Evolutionary conservation across 768 basidiomycete species (phyloP).

Genomic region (Lentinula lateritia): DNA sequence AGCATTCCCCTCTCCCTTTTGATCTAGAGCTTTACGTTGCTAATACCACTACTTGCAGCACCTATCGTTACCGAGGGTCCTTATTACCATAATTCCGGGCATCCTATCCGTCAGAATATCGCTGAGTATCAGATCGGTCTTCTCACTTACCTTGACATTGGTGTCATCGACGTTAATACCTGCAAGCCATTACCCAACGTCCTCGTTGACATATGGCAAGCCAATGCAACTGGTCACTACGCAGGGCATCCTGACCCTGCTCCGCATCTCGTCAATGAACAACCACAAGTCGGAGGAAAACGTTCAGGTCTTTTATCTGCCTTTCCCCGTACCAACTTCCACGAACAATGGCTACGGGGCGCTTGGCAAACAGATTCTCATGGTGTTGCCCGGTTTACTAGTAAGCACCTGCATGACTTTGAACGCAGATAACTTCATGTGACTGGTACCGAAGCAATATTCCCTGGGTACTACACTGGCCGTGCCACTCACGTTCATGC

Average conservation of each 20-base stretch:
- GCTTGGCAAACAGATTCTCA: conserved; percentile 50
- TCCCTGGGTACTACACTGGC: conserved; percentile 53
- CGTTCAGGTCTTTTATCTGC: conserved; percentile 37
- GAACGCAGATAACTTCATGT: neutral
- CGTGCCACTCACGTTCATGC: conserved; percentile 52
- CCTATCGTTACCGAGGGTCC: conserved; percentile 52
- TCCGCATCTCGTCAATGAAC: conserved; percentile 35
- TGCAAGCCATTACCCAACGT: conserved; percentile 50
- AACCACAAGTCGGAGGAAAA: conserved; percentile 41
- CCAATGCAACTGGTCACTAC: conserved; percentile 51
- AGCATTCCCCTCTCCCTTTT: conserved; percentile 2
- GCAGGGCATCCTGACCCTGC: conserved; percentile 47
- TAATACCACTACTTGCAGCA: conserved; percentile 15
- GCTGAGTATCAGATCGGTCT: conserved; percentile 48
- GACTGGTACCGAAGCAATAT: conserved; percentile 32
- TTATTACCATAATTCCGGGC: conserved; percentile 45
- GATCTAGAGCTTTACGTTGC: neutral
- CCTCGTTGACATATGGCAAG: conserved; percentile 57
- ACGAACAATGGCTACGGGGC: conserved; percentile 46
- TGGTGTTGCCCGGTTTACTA: conserved; percentile 49
- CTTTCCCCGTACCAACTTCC: conserved; percentile 35
- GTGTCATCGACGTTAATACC: conserved; percentile 53
- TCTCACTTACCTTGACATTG: conserved; percentile 42
- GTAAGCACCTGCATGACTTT: conserved; percentile 22
- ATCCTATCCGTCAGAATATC: conserved; percentile 49